A percentile compares a stretch with the other conserved stretches of the same genome.
These are phyloP conservation scores for Myrica gale DNA, from an alignment of 306 rosid species.

Conservation along the genomic window DNA sequence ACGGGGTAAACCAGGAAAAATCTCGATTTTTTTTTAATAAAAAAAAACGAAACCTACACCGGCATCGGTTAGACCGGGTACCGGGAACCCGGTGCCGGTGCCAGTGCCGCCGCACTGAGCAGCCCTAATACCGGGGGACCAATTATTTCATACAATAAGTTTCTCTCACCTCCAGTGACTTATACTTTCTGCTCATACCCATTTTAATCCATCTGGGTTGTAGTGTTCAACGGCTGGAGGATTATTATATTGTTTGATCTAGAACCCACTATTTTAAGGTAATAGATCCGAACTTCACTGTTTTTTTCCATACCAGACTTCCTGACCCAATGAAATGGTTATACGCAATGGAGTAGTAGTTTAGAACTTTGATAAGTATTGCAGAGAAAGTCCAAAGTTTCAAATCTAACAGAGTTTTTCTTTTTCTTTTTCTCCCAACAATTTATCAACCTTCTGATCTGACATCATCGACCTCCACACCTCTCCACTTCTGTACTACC, in stretches of 20 bases:
- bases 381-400: constrained; percentile 25
- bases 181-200: constrained; percentile 32
- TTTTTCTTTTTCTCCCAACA: background rate
- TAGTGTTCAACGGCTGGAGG: constrained; percentile 28
- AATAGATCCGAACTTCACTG: constrained; percentile 29
- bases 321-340: constrained; percentile 28
- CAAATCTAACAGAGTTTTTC: constrained; percentile 7
- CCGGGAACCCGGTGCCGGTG: too few species aligned
- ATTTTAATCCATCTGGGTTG: constrained; percentile 25
- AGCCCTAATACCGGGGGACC: constrained; percentile 35
- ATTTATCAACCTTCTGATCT: constrained; percentile 1
- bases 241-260: constrained; percentile 19
- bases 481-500: background rate
- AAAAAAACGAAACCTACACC: too few species aligned
- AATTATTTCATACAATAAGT: constrained; percentile 40
- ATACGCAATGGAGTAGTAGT: constrained; percentile 18
- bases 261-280: constrained; percentile 34
- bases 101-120: too few species aligned
- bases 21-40: too few species aligned
- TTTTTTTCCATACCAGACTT: constrained; percentile 44
- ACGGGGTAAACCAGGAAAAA: too few species aligned
- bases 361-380: constrained; percentile 22
- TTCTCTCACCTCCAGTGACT: constrained; percentile 35
- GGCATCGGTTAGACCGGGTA: too few species aligned
- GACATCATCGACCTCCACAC: background rate